Evolutionary conservation across 164 flowering plant species (phyloP).

Genomic region (Buxus sempervirens): DNA sequence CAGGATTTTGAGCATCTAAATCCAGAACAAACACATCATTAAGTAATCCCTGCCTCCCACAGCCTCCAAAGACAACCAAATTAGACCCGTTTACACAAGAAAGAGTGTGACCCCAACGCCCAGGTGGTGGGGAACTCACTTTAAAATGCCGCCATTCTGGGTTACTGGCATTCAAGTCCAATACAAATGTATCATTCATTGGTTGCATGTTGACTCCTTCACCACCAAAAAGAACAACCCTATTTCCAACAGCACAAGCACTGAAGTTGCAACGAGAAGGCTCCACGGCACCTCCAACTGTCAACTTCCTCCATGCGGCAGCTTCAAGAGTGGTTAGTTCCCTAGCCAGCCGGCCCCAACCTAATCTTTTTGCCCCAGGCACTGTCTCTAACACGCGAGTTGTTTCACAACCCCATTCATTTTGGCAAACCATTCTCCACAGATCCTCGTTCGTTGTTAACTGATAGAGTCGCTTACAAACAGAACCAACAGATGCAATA

Average conservation of each 20-base stretch:
- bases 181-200: slow-evolving; percentile 90
- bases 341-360: slow-evolving; percentile 86
- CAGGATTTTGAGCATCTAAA: slow-evolving; percentile 80
- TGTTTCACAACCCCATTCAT: slow-evolving; percentile 94
- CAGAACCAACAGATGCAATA: slow-evolving; percentile 84
- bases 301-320: slow-evolving; percentile 85
- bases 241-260: slow-evolving; percentile 93
- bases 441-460: slow-evolving; percentile 78
- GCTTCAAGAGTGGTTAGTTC: slow-evolving; percentile 94
- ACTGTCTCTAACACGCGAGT: slow-evolving; percentile 78
- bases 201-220: slow-evolving; percentile 98
- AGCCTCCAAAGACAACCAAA: slow-evolving; percentile 90
- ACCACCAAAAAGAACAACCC: slow-evolving; percentile 92
- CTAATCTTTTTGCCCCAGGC: slow-evolving; percentile 78
- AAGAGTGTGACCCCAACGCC: slow-evolving; percentile 94
- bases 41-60: slow-evolving; percentile 79
- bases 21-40: slow-evolving; percentile 89
- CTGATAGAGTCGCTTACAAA: slow-evolving; percentile 59
- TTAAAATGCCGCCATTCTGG: slow-evolving; percentile 87
- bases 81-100: slow-evolving; percentile 80
- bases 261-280: slow-evolving; percentile 92
- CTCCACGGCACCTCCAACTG: slow-evolving; percentile 88
- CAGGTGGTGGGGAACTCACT: slow-evolving; percentile 92
- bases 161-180: slow-evolving; percentile 69
- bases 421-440: slow-evolving; percentile 95